phyloP scores from a whole-genome alignment of 2,329 filamentous ascomycete genomes.

The Cladosporium oxysporum region DNA sequence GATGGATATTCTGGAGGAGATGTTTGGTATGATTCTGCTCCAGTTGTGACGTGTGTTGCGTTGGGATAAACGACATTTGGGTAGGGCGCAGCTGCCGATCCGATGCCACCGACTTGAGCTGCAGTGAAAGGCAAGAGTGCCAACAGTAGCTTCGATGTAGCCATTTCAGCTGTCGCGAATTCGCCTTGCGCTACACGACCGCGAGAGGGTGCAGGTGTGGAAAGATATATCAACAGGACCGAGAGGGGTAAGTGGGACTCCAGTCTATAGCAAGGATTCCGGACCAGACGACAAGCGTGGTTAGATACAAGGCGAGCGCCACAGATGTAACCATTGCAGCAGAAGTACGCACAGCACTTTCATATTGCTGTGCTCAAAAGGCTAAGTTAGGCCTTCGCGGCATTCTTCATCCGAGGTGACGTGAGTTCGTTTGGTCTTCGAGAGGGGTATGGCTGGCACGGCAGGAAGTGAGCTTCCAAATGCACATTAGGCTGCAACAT shows the following conservation, averaged over 20 bases:
- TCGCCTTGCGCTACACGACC: background rate
- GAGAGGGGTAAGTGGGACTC: background rate
- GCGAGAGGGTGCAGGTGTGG: background rate
- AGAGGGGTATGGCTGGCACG: background rate
- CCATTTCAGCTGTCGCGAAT: background rate
- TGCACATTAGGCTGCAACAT: background rate
- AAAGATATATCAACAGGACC: background rate
- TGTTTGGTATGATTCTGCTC: conserved; percentile 30
- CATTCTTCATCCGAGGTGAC: conserved; percentile 3
- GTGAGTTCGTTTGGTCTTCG: background rate
- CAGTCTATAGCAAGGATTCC: background rate
- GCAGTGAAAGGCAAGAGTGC: background rate
- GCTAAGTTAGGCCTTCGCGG: conserved; percentile 1
- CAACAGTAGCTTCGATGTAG: background rate
- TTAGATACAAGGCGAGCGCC: background rate
- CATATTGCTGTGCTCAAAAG: background rate
- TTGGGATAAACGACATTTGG: conserved; percentile 6
- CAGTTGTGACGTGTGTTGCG: conserved; percentile 26
- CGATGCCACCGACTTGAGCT: conserved; percentile 5
- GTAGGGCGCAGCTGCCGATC: background rate
- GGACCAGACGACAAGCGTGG: background rate
- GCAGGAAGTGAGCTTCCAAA: background rate
- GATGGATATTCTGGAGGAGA: conserved; percentile 33
- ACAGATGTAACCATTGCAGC: background rate
- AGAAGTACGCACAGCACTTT: background rate